These are phyloP conservation scores for Diplosphaera chodatii DNA, from an alignment of 139 green algal genomes.

Conservation along the genomic window DNA sequence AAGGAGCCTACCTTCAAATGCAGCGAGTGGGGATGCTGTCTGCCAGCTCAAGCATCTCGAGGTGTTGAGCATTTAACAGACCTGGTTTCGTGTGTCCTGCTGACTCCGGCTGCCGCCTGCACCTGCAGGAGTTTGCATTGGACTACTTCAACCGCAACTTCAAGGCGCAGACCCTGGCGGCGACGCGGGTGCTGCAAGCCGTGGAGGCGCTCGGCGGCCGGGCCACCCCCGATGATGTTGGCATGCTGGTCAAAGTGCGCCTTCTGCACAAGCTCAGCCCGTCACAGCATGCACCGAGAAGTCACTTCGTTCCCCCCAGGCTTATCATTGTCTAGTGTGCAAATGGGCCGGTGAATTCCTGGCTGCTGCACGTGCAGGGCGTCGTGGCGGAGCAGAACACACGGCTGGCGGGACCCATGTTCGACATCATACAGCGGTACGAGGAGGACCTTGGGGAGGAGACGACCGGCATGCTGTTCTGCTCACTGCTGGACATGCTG, in stretches of 20 bases:
- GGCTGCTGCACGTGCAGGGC: no score
- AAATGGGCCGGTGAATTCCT: no score
- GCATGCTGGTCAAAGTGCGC: background rate
- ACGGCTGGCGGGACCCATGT: background rate
- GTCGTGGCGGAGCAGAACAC: background rate
- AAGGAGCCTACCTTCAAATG: no score
- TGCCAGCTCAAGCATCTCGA: background rate
- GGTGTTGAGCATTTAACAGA: no score
- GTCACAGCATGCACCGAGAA: no score
- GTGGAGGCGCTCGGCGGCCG: background rate
- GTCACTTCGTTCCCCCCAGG: no score
- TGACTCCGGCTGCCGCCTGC: background rate
- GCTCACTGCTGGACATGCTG: background rate
- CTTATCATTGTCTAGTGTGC: no score
- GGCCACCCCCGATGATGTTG: background rate
- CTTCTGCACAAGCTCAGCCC: no score
- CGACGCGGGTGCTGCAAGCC: background rate
- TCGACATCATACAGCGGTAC: background rate
- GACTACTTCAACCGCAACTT: background rate
- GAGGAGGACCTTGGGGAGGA: background rate
- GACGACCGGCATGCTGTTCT: background rate
- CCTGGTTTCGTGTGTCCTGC: background rate
- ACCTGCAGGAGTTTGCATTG: background rate
- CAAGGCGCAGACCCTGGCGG: background rate
- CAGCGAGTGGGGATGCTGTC: no score